Conservation (phyloP, 108 stramenopile species). For the Nitzschia inconspicua region DNA sequence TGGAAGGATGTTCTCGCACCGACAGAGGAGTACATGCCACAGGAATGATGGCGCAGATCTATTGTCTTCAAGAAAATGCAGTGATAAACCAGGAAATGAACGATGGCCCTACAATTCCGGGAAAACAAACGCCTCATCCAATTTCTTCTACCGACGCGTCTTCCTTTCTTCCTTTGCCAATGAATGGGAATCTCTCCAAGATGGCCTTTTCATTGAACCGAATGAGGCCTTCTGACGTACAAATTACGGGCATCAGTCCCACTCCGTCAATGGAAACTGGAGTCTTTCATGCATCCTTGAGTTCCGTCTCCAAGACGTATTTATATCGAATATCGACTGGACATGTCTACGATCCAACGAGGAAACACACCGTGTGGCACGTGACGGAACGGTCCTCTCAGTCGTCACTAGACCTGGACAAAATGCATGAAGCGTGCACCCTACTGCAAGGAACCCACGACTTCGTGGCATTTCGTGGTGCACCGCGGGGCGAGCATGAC, state of each 20-base stretch:
- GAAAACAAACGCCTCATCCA: slow-evolving; percentile 54
- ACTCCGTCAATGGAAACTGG: slow-evolving; percentile 27
- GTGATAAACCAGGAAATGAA: background rate
- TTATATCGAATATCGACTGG: slow-evolving; percentile 62
- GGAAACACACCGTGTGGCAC: slow-evolving; percentile 52
- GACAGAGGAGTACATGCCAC: slow-evolving; percentile 82
- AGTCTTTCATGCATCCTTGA: slow-evolving; percentile 76
- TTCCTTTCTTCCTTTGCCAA: slow-evolving; percentile 60
- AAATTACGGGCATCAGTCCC: slow-evolving; percentile 47
- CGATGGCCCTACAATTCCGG: slow-evolving; percentile 20
- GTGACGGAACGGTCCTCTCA: too few relatives aligned
- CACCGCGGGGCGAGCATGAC: slow-evolving; percentile 55
- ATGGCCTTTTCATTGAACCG: slow-evolving; percentile 71
- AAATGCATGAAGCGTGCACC: slow-evolving; percentile 13
- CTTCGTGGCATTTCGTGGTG: slow-evolving; percentile 71
- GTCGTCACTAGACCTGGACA: background rate
- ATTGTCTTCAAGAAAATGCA: slow-evolving; percentile 37
- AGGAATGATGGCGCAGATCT: slow-evolving; percentile 67
- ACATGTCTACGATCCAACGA: slow-evolving; percentile 56
- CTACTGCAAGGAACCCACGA: slow-evolving; percentile 45
- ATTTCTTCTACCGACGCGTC: slow-evolving; percentile 42
- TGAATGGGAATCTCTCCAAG: slow-evolving; percentile 48
- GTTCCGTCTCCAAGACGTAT: slow-evolving; percentile 59
- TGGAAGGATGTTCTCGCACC: slow-evolving; percentile 81
- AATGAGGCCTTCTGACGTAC: slow-evolving; percentile 73